phyloP scores from a whole-genome alignment of 495 filamentous ascomycete genomes.

The Paragyromitra xinjiangensis region DNA sequence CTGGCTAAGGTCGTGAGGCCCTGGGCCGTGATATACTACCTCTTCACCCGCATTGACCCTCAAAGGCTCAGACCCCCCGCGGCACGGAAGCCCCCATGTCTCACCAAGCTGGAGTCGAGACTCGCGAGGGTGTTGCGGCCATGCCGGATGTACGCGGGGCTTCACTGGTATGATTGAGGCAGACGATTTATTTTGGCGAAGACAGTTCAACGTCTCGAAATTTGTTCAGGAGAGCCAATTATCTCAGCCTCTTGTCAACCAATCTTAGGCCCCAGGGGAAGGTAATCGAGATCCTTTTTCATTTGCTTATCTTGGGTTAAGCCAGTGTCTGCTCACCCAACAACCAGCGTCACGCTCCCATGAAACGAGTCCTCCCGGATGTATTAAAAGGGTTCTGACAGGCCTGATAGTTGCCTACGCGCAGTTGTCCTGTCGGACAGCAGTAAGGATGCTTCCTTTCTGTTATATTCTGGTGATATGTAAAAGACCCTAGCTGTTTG shows the following conservation, averaged over 20 bases:
- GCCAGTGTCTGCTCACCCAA: no score
- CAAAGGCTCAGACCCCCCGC: conserved; percentile 13
- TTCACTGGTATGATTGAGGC: background rate
- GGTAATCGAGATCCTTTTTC: background rate
- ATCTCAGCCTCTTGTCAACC: background rate
- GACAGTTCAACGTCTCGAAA: background rate
- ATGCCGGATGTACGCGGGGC: background rate
- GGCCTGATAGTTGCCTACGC: no score
- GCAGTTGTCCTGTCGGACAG: no score
- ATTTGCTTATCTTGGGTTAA: background rate
- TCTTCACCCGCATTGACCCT: conserved; percentile 28
- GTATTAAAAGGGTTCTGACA: background rate
- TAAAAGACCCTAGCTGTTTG: background rate
- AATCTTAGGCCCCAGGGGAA: background rate
- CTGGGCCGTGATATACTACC: conserved; percentile 10
- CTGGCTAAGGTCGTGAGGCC: background rate
- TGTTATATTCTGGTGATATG: background rate
- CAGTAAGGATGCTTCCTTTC: background rate
- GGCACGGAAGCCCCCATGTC: conserved; percentile 31
- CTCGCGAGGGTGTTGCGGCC: no score
- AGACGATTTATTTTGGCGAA: background rate
- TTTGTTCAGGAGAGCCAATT: background rate
- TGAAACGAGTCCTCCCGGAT: background rate
- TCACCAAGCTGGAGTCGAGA: background rate
- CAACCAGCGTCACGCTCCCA: background rate